A percentile compares a stretch with the other conserved stretches of the same genome.
These are phyloP conservation scores for Phylloporus scabripes DNA, from an alignment of 768 basidiomycete species.

Conservation along the genomic window DNA sequence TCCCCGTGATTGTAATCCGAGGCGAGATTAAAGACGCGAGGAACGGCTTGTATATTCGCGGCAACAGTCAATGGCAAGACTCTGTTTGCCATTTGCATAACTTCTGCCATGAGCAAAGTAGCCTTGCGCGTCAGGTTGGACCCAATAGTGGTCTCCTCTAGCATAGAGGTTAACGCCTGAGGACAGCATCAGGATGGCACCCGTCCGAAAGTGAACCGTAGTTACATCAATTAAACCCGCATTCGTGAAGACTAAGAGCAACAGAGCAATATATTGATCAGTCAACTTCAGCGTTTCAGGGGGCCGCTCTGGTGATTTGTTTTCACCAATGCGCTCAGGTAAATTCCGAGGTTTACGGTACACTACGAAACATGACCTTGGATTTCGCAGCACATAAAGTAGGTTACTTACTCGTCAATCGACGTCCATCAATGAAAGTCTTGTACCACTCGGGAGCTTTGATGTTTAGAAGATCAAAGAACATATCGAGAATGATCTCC, in stretches of 20 bases:
- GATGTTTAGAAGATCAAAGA: constrained; percentile 90
- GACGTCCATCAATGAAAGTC: constrained; percentile 83
- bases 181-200: constrained; percentile 2
- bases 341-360: constrained; percentile 52
- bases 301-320: constrained; percentile 41
- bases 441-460: constrained; percentile 91
- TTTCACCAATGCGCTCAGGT: constrained; percentile 27
- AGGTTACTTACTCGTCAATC: constrained; percentile 69
- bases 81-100: constrained; percentile 82
- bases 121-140: constrained; percentile 82
- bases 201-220: constrained; percentile 5
- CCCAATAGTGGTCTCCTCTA: constrained; percentile 73
- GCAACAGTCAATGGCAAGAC: constrained; percentile 79
- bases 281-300: constrained; percentile 69
- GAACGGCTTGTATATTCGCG: constrained; percentile 81
- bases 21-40: constrained; percentile 80
- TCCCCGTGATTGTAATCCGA: constrained; percentile 73
- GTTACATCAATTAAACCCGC: constrained; percentile 85
- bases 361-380: constrained; percentile 39
- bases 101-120: constrained; percentile 84
- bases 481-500: constrained; percentile 93
- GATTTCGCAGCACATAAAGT: not conserved
- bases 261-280: constrained; percentile 87
- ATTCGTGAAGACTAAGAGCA: constrained; percentile 78
- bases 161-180: constrained; percentile 79